Evolutionary conservation across 495 filamentous ascomycete species (phyloP).

Genomic region (Trichocladium uniseriatum): DNA sequence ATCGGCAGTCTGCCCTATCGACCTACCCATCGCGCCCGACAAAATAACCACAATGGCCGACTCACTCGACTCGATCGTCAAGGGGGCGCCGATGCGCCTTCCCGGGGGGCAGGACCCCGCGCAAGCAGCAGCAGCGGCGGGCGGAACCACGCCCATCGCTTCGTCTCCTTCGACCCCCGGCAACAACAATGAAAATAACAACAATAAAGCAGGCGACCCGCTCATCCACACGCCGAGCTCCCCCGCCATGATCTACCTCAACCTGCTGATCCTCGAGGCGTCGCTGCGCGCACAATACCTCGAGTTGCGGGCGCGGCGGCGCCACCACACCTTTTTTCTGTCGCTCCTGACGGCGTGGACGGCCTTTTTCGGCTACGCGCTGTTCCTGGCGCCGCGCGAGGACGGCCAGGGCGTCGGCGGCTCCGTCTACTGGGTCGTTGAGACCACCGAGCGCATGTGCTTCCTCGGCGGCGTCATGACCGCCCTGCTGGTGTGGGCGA

Average conservation of each 20-base stretch:
- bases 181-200: slow-evolving; percentile 16
- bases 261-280: slow-evolving; percentile 92
- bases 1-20: background rate
- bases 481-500: slow-evolving; percentile 76
- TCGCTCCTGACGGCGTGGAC: slow-evolving; percentile 70
- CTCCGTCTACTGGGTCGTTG: slow-evolving; percentile 90
- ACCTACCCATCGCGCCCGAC: background rate
- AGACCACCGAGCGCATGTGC: slow-evolving; percentile 76
- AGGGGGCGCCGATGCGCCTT: slow-evolving; percentile 52
- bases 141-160: slow-evolving; percentile 34
- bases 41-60: slow-evolving; percentile 34
- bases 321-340: slow-evolving; percentile 94
- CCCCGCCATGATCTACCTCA: slow-evolving; percentile 94
- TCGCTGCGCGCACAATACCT: slow-evolving; percentile 90
- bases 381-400: slow-evolving; percentile 83
- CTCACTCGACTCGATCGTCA: slow-evolving; percentile 78
- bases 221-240: slow-evolving; percentile 75
- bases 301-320: slow-evolving; percentile 72
- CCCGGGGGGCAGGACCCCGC: slow-evolving; percentile 16
- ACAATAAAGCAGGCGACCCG: slow-evolving; percentile 49
- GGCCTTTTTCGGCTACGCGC: slow-evolving; percentile 69
- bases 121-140: slow-evolving; percentile 18
- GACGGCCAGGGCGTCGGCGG: slow-evolving; percentile 86
- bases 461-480: slow-evolving; percentile 82
- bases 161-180: slow-evolving; percentile 27